These are phyloP conservation scores for Globisporangium solare DNA, from an alignment of 352 stramenopile species.

Conservation along the genomic window DNA sequence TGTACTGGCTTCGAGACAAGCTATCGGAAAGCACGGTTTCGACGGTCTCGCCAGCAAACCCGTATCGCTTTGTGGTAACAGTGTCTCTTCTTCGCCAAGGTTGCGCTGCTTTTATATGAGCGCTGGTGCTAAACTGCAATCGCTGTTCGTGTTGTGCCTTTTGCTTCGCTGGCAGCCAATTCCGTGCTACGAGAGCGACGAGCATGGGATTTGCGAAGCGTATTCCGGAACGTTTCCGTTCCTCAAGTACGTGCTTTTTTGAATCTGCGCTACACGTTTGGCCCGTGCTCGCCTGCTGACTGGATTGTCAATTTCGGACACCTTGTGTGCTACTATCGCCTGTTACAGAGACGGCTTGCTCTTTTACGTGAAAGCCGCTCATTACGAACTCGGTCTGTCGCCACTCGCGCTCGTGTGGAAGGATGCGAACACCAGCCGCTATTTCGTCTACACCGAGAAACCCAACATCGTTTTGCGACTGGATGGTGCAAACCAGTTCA, in stretches of 20 bases:
- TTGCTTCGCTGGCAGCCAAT: constrained; percentile 39
- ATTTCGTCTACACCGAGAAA: constrained; percentile 66
- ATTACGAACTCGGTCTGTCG: constrained; percentile 87
- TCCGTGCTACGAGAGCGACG: constrained; percentile 85
- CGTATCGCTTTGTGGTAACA: constrained; percentile 67
- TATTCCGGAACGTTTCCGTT: constrained; percentile 83
- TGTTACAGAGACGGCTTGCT: constrained; percentile 78
- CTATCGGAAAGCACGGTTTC: constrained; percentile 63
- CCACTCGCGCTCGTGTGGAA: constrained; percentile 89
- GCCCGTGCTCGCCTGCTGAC: not conserved
- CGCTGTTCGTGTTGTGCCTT: not conserved
- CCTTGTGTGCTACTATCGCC: not conserved
- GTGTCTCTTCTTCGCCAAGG: not conserved
- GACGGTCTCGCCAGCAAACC: constrained; percentile 52
- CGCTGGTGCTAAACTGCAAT: not conserved
- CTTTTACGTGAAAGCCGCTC: constrained; percentile 86
- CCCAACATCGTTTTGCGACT: constrained; percentile 71
- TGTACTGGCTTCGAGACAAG: constrained; percentile 91
- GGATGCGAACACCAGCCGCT: constrained; percentile 79
- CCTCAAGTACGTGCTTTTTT: constrained; percentile 55
- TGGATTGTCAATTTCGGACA: not conserved
- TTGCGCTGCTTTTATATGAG: not conserved
- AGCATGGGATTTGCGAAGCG: constrained; percentile 60
- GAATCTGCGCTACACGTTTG: not conserved
- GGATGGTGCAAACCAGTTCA: constrained; percentile 40